Base-by-base conservation (phyloP, 1,284 basidiomycete genomes). In the Rhodotorula sp. region DNA sequence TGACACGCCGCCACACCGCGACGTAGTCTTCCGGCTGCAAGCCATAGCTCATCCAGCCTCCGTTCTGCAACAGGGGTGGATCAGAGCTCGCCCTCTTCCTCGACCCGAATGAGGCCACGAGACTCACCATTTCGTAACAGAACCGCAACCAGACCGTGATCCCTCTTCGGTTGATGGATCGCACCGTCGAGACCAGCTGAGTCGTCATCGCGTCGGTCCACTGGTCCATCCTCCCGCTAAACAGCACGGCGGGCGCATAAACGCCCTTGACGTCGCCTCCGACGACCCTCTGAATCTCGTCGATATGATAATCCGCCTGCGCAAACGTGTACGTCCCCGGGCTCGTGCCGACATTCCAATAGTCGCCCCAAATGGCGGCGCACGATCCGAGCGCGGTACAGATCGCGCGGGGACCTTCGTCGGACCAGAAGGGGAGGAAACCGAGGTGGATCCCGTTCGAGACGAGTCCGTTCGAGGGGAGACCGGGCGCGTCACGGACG, bases 401-500 rank as follows among this genome's bases (percentile, higher is more conserved):
- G 73, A 80, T 75, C 23, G 58, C 78, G 29, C 75, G 78, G 20
- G 79, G 78, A 5, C 65, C 74, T 20, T 81, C 80, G 58, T 69
- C 71, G 34, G 78, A 77, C 68, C 79, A 82, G 66, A 76, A 79
- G 10, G 81, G 80, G 14, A 82, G 69, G 64, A 74, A 67, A 5
- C 75, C 75, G 26, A 76, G 46, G 18, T 21, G 29, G 56, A 76
- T 72, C 5, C 60, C 65, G 39, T 56, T 63, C 21, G 52, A 63
- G 20, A 18, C 8, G 26, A 74, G 61, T 3, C 67, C 74, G 52
- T 69, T 71, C 3, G 54, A 21, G 23, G 72, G 72, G 74, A 64
- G 76, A 70, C 68, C 80, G 5, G 70, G 67, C 3, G 61, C 54
- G 10, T 34, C 29, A 26, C 56, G 70, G 8, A 29, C 2, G 6